phyloP scores from a whole-genome alignment of 2,329 filamentous ascomycete species.

The Thyridium curvatum region DNA sequence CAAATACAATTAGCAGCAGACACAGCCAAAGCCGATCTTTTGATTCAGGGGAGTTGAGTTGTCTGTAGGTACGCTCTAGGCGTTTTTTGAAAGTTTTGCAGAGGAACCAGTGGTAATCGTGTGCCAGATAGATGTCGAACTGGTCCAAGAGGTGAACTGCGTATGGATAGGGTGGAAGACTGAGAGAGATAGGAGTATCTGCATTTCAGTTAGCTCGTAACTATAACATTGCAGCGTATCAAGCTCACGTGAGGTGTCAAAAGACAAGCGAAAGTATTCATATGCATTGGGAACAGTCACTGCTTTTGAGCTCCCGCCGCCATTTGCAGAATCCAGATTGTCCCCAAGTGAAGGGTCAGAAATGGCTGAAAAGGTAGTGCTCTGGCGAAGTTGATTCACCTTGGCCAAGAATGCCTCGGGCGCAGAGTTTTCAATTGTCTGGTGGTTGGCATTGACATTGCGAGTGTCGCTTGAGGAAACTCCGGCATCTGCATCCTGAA shows the following conservation, averaged over 20 bases:
- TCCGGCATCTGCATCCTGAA: no score
- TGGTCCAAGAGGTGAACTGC: constrained; percentile 1
- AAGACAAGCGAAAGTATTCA: constrained; percentile 5
- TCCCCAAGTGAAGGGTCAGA: no score
- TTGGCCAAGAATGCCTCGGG: constrained; percentile 2
- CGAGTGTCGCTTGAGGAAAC: no score
- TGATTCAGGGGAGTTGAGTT: neutral
- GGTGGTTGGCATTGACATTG: neutral
- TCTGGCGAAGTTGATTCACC: constrained; percentile 2
- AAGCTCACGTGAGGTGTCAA: constrained; percentile 3
- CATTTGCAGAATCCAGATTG: no score
- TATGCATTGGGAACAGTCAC: neutral
- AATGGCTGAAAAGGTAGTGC: no score
- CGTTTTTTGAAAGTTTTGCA: constrained; percentile 1
- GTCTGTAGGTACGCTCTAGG: neutral
- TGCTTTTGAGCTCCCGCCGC: neutral
- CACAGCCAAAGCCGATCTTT: constrained; percentile 5
- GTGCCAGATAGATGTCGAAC: constrained; percentile 2
- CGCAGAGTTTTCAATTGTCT: neutral
- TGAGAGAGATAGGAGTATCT: constrained; percentile 5
- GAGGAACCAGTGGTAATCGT: constrained; percentile 5
- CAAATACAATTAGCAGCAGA: constrained; percentile 1
- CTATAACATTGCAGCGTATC: no score
- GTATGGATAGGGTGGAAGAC: constrained; percentile 3
- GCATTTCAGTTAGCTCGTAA: no score